A percentile compares a stretch with the other conserved stretches of the same genome.
These are phyloP conservation scores for Tulasnella calospora DNA, from an alignment of 768 basidiomycete species.

Conservation along the genomic window DNA sequence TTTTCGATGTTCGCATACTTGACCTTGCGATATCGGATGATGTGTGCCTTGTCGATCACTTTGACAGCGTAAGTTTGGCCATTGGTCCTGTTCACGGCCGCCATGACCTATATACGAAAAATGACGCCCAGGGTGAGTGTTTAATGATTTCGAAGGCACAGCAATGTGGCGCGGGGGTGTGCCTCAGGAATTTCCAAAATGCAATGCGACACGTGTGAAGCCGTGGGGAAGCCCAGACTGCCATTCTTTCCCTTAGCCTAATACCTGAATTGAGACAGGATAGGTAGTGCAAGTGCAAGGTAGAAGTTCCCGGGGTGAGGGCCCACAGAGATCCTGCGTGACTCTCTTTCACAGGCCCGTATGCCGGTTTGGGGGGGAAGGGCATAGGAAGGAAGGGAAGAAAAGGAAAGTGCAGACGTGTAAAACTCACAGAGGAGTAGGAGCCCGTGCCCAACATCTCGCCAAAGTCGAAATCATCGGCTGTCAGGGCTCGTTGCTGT, in stretches of 20 bases:
- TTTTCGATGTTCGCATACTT: constrained; percentile 75
- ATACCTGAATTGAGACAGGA: constrained; percentile 5
- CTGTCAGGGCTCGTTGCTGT: constrained; percentile 16
- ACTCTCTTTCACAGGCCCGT: constrained; percentile 1
- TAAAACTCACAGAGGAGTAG: constrained; percentile 64
- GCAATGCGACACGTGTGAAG: neutral
- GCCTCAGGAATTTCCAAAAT: neutral
- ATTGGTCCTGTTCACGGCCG: constrained; percentile 50
- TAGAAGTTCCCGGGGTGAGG: neutral
- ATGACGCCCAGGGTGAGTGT: neutral
- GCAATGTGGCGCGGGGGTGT: neutral
- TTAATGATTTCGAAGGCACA: neutral
- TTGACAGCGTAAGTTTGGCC: constrained; percentile 71
- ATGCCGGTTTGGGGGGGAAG: neutral
- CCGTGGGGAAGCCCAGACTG: constrained; percentile 9
- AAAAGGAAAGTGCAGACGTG: neutral
- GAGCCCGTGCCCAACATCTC: constrained; percentile 75
- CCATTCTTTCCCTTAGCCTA: neutral
- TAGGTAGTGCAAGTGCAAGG: constrained; percentile 1
- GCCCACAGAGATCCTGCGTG: neutral
- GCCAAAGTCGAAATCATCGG: constrained; percentile 67
- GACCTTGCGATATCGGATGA: constrained; percentile 72
- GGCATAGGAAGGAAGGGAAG: neutral
- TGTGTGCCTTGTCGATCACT: constrained; percentile 76
- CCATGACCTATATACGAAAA: constrained; percentile 48